Evolutionary conservation across 129 eudicot genomes (phyloP), one percentile per base, ranked within the genome.

Genomic region (Escallonia herrerae): DNA sequence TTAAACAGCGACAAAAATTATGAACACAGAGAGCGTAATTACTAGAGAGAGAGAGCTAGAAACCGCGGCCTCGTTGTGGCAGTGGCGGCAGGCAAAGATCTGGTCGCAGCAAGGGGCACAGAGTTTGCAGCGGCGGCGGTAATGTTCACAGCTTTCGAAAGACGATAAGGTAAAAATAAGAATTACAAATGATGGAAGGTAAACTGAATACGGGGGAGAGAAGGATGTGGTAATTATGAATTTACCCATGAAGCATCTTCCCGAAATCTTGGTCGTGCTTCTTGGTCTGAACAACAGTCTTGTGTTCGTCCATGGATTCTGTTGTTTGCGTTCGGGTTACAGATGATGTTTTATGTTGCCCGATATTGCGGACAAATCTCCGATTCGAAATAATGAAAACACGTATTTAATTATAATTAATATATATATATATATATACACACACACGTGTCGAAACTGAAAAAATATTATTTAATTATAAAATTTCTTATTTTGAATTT

Each of bases 51-150:
- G 56, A 13, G 8, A 63, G 44, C 43, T 54, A 37, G 62, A 12
- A n/a, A 91, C 98, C 78, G 84, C 79, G 76, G 84, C 79, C 15
- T 87, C 96, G 69, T 91, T 88, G 72, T 91, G 98, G 56, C 98
- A 91, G 67, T 91, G 98, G 51, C 98, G 98, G 68, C 98, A 91
- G 43, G 79, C 10, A 70, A 75, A 91, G 65, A 91, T 77, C 74
- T 74, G 82, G 63, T 88, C 65, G 74, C 98, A 91, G 56, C 98
- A 91, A 13, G 98, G 95, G 51, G 98, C 83, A 12, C 91, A 83
- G 37, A 91, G 44, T 74, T 82, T 85, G 84, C 98, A 91, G 38
- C 98, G 79, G 73, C 98, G 76, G 60, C 90, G 77, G 41, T 91
- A 91, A 81, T 91, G 98, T 33, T 72, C 80, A 73, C 98, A 91